A percentile compares a stretch with the other conserved stretches of the same genome.
phyloP scores from a whole-genome alignment of 2,329 filamentous ascomycete species.

The Fusarium sp. region DNA sequence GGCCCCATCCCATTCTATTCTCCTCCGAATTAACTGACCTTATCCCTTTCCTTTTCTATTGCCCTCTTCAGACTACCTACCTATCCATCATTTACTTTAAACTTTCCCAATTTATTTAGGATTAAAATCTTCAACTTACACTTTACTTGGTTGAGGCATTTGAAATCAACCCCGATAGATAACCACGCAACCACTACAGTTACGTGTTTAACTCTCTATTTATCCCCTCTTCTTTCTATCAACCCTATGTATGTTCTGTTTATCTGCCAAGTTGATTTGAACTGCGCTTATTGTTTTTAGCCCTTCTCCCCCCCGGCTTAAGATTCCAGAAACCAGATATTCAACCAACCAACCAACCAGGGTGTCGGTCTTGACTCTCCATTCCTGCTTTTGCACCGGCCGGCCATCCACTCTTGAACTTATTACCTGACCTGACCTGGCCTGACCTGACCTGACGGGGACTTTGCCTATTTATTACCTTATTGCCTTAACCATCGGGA shows the following conservation, averaged over 20 bases:
- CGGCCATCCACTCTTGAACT: conserved; percentile 22
- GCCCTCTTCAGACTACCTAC: background rate
- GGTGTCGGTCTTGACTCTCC: conserved; percentile 36
- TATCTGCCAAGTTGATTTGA: conserved; percentile 37
- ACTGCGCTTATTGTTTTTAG: conserved; percentile 43
- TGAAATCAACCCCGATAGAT: background rate
- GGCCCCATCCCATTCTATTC: background rate
- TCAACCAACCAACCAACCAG: conserved; percentile 47
- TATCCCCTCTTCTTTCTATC: background rate
- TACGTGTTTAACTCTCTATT: background rate
- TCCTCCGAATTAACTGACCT: background rate
- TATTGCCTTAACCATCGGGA: background rate
- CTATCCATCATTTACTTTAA: conserved; percentile 16
- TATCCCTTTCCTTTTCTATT: conserved; percentile 23
- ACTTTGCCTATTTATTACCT: conserved; percentile 6
- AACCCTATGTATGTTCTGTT: background rate
- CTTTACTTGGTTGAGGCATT: background rate
- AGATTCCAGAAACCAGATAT: conserved; percentile 46
- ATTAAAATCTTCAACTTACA: background rate
- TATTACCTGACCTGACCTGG: conserved; percentile 19
- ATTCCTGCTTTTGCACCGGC: conserved; percentile 41
- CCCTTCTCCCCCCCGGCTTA: conserved; percentile 36
- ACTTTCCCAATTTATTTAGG: background rate
- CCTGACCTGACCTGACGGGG: conserved; percentile 3
- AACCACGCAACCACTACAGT: background rate